phyloP scores from a whole-genome alignment of 192 early-diverging fungal genomes.

The Umbelopsis vinacea region DNA sequence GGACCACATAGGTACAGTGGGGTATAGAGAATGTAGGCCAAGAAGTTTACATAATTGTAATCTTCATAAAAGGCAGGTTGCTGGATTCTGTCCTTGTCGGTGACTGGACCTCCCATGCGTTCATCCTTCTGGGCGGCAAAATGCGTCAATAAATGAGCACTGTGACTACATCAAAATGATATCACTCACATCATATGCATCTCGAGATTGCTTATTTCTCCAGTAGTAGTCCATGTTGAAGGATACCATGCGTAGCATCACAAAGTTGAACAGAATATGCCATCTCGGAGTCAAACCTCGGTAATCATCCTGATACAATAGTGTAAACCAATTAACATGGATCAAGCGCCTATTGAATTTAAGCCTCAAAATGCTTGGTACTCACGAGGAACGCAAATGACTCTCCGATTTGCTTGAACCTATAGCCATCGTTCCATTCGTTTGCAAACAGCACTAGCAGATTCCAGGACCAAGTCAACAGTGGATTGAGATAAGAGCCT shows the following conservation, averaged over 20 bases:
- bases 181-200: conserved; percentile 23
- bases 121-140: conserved; percentile 43
- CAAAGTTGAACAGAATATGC: conserved; percentile 90
- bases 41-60: conserved; percentile 81
- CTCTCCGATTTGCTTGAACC: conserved; percentile 46
- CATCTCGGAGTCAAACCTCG: conserved; percentile 80
- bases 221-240: conserved; percentile 96
- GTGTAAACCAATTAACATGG: background rate
- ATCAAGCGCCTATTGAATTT: background rate
- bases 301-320: conserved; percentile 58
- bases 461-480: conserved; percentile 82
- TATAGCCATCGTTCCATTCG: conserved; percentile 75
- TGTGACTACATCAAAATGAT: background rate
- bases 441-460: conserved; percentile 81
- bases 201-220: conserved; percentile 40
- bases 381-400: conserved; percentile 22
- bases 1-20: conserved; percentile 95
- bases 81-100: conserved; percentile 65
- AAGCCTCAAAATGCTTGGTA: background rate
- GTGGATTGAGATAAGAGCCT: conserved; percentile 59
- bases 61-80: conserved; percentile 59
- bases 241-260: conserved; percentile 87
- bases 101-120: conserved; percentile 22
- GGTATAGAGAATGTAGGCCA: conserved; percentile 83
- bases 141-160: background rate